Evolutionary conservation across 2,329 filamentous ascomycete species (phyloP).

Genomic region (Calonectria henricotiae): DNA sequence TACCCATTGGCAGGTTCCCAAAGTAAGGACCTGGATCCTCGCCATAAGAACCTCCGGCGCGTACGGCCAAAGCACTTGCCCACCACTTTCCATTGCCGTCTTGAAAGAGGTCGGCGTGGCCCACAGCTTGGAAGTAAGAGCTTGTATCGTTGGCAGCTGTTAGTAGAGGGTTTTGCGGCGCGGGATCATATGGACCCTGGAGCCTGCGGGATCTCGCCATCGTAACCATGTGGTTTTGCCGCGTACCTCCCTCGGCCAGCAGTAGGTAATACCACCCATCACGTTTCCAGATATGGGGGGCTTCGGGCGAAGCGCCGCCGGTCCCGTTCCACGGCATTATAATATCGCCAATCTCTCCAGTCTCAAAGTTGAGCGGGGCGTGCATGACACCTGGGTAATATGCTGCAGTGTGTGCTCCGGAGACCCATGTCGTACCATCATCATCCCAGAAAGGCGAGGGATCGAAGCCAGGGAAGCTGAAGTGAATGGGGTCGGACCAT

Average conservation of each 20-base stretch:
- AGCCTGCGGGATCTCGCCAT: slow-evolving; percentile 15
- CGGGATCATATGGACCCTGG: background rate
- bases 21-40: background rate
- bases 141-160: slow-evolving; percentile 5
- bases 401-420: slow-evolving; percentile 2
- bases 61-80: background rate
- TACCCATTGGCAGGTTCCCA: slow-evolving; percentile 3
- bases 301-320: background rate
- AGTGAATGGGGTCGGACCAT: slow-evolving; percentile 9
- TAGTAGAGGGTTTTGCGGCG: background rate
- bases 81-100: slow-evolving; percentile 4
- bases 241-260: slow-evolving; percentile 1
- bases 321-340: slow-evolving; percentile 17
- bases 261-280: slow-evolving; percentile 9
- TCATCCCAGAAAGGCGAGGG: slow-evolving; percentile 10
- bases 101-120: slow-evolving; percentile 13
- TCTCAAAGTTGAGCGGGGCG: slow-evolving; percentile 11
- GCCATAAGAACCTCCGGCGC: background rate
- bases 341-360: background rate
- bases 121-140: slow-evolving; percentile 4
- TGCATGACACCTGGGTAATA: slow-evolving; percentile 9
- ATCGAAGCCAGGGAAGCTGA: slow-evolving; percentile 19
- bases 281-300: slow-evolving; percentile 6
- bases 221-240: slow-evolving; percentile 12
- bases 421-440: slow-evolving; percentile 5